Base-by-base conservation (phyloP, 176 grass and related monocot species). In the Leersia perrieri region DNA sequence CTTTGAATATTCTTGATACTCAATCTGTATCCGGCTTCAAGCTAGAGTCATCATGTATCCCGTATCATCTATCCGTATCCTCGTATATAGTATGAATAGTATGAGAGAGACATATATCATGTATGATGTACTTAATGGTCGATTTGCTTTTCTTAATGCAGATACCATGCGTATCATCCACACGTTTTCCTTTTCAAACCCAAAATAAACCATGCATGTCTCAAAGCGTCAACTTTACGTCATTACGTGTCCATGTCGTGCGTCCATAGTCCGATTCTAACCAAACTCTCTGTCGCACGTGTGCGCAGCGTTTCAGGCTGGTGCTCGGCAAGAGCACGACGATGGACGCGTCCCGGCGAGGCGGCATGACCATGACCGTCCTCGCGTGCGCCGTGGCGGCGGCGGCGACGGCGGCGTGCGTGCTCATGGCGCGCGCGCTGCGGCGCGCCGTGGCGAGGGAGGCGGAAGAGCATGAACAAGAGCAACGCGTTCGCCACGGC, bases 381-480 rank as follows among this genome's bases (percentile, higher is more conserved):
- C 2, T 68, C 3, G 16, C 58, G 45, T 66, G 58, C 64, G 44
- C 11, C 0, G 14, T 64, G 64, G 53, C 27, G 64, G 36, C 23
- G 9, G 27, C 20, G 26, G 71, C 64, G 25, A n/a, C 34, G 40
- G 40, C 4, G 53, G 11, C 44, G 57, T 85, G 77, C 55, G 23
- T n/a, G 33, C 11, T 85, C 4, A 68, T 62, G 40, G 40, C 10
- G 33, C 63, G 82, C 2, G 28, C 55, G 33, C 7, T 75, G 41
- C 55, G 64, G 83, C 34, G 66, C 16, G 57, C 80, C 20, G 55
- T 42, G 55, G 63, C 74, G 15, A 55, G 66, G 15, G 74, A 90
- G 53, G 74, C 83, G 12, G 9, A 97, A 92, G 73, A 92, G 87
- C 64, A 90, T 94, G 94, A 97, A 97, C 72, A 97, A 97, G 76